Base-by-base conservation (phyloP, 1,284 basidiomycete genomes). In the Coniophora puteana region DNA sequence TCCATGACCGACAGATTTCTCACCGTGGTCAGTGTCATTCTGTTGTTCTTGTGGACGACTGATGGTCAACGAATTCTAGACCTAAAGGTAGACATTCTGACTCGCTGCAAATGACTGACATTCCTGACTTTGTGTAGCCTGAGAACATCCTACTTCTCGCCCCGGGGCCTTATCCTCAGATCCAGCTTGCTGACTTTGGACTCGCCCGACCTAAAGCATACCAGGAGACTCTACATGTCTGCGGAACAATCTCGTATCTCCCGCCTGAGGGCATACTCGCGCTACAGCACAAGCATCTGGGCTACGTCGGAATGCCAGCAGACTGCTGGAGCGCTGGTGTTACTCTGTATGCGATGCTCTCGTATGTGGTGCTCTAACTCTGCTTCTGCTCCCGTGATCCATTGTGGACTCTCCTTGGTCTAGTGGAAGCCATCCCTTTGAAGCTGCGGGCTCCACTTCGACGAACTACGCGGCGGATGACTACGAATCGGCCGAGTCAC, bases 321-420 rank as follows among this genome's bases (percentile, higher is more conserved):
- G 89, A 92, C 57, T 89, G 86, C 52, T 92, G 88, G 89, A 87
- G 85, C 49, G 74, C 82, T 8, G 89, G 88, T 8, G 75, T 90
- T 3, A 78, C 87, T 40, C 63, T 90, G 41, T 89, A 81, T 51
- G 79, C 88, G 46, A 89, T 91, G 84, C 68, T 91, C 38, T 74
- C 76, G 87, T 89, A 63, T 47, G 83, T 72, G 20, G 29, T 33
- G 33, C 27, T 38, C 32, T 24, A 30, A 24, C 24, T 10, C 16
- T 30, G 30, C 5, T 30, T 33, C 20, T 30, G 38, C 31, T 41
- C 36, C 22, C 16, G 16, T n/a, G 22, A 22, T 26, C 20, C 4
- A 8, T 14, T 17, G 42, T 31, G 25, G 28, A 33, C 10, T 13
- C 38, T 35, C 22, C 22, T 36, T 29, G 37, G 26, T 40, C 32